phyloP scores from a whole-genome alignment of 495 filamentous ascomycete species.

The Penicillium bovifimosum region DNA sequence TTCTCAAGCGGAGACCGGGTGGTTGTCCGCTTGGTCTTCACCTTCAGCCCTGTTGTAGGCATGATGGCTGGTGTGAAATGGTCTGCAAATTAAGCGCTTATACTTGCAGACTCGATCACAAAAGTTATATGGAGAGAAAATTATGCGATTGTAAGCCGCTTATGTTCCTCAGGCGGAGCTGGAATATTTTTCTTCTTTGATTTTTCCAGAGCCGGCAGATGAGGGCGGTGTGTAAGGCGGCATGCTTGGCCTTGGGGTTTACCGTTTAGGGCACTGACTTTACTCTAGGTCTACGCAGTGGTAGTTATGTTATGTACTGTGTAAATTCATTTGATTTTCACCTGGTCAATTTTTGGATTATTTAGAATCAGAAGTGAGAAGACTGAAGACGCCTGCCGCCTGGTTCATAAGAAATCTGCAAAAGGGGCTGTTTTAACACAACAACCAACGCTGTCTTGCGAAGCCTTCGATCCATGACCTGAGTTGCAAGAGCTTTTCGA shows the following conservation, averaged over 20 bases:
- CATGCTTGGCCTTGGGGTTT: not conserved
- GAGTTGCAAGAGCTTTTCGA: too few relatives aligned
- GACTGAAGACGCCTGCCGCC: too few relatives aligned
- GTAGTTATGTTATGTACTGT: too few relatives aligned
- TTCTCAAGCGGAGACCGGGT: constrained; percentile 25
- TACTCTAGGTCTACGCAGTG: too few relatives aligned
- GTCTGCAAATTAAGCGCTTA: not conserved
- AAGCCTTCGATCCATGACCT: too few relatives aligned
- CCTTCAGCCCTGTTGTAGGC: constrained; percentile 28
- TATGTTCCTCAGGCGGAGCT: constrained; percentile 19
- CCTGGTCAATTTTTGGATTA: too few relatives aligned
- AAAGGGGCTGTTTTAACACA: too few relatives aligned
- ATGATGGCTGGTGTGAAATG: constrained; percentile 16
- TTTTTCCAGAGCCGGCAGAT: constrained; percentile 24
- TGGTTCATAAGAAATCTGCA: too few relatives aligned
- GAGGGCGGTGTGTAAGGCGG: constrained; percentile 20
- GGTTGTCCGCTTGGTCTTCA: constrained; percentile 29
- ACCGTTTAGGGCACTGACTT: too few relatives aligned
- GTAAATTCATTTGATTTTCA: not conserved
- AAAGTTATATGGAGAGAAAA: not conserved
- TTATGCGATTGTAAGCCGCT: constrained; percentile 5
- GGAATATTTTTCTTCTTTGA: constrained; percentile 30
- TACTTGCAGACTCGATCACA: not conserved
- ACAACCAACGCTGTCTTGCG: too few relatives aligned
- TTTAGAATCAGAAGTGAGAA: too few relatives aligned